A percentile compares a stretch with the other conserved stretches of the same genome.
Conservation (phyloP, 2,329 filamentous ascomycete species). For the Lecanicillium sp. region DNA sequence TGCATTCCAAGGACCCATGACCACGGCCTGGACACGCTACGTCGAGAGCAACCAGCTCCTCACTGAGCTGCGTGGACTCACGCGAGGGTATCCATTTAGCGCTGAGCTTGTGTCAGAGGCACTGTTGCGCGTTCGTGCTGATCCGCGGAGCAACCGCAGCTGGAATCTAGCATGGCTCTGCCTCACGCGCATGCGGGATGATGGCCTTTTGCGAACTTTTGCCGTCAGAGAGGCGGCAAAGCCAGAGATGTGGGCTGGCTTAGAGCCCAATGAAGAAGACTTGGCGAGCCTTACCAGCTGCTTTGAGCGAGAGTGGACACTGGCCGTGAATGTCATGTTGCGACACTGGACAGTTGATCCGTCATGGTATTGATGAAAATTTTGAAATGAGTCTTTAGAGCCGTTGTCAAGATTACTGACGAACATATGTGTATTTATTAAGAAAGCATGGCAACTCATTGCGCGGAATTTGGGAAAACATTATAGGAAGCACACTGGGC, state of each 20-base stretch:
- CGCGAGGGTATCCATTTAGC: constrained; percentile 58
- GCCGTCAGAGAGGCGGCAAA: constrained; percentile 52
- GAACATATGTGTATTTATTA: neutral
- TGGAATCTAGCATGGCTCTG: constrained; percentile 74
- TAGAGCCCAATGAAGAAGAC: constrained; percentile 45
- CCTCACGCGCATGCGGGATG: constrained; percentile 54
- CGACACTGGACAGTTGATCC: constrained; percentile 59
- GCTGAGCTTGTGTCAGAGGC: constrained; percentile 58
- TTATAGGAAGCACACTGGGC: too few species aligned
- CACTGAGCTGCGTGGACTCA: constrained; percentile 60
- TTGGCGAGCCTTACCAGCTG: constrained; percentile 50
- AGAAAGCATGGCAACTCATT: neutral
- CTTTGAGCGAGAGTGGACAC: constrained; percentile 59
- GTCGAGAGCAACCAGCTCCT: constrained; percentile 63
- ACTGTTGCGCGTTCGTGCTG: constrained; percentile 51
- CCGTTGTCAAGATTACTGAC: neutral
- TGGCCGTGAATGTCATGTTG: constrained; percentile 57
- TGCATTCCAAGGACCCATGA: constrained; percentile 56
- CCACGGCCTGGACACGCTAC: constrained; percentile 62
- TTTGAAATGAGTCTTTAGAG: neutral
- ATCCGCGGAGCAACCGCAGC: constrained; percentile 58
- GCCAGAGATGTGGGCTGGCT: constrained; percentile 62
- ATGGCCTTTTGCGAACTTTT: constrained; percentile 52
- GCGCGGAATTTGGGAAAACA: neutral
- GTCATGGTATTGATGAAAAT: constrained; percentile 35